Evolutionary conservation across 2,329 filamentous ascomycete genomes (phyloP).

Genomic region (Exophiala xenobiotica): DNA sequence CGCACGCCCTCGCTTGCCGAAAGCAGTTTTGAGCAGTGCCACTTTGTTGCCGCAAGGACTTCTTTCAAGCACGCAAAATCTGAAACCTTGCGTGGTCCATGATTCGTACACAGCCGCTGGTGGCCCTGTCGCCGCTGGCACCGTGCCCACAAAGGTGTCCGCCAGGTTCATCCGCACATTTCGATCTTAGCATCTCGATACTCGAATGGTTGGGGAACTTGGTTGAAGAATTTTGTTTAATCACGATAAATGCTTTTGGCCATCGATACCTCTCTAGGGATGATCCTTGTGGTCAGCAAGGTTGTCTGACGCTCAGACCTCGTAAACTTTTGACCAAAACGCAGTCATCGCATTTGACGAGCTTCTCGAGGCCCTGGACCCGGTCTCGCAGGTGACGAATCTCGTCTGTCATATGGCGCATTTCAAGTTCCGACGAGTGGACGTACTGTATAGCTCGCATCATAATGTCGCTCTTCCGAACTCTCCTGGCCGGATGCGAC

Average conservation of each 20-base stretch:
- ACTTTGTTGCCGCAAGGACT: neutral
- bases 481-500: no score
- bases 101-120: neutral
- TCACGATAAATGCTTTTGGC: neutral
- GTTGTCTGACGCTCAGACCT: no score
- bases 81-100: neutral
- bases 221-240: neutral
- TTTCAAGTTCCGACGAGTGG: no score
- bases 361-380: no score
- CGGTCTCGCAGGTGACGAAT: no score
- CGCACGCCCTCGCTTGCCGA: neutral
- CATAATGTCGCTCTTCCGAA: no score
- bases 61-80: neutral
- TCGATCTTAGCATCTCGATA: neutral
- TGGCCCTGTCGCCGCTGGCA: neutral
- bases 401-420: no score
- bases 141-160: neutral
- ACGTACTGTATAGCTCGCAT: no score
- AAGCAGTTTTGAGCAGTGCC: neutral
- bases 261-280: neutral
- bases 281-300: no score
- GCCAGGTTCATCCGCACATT: neutral
- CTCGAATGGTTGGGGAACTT: neutral
- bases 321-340: no score
- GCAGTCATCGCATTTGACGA: no score